phyloP scores from a whole-genome alignment of 202 grass and related monocot genomes.

The Zoysia matrella region DNA sequence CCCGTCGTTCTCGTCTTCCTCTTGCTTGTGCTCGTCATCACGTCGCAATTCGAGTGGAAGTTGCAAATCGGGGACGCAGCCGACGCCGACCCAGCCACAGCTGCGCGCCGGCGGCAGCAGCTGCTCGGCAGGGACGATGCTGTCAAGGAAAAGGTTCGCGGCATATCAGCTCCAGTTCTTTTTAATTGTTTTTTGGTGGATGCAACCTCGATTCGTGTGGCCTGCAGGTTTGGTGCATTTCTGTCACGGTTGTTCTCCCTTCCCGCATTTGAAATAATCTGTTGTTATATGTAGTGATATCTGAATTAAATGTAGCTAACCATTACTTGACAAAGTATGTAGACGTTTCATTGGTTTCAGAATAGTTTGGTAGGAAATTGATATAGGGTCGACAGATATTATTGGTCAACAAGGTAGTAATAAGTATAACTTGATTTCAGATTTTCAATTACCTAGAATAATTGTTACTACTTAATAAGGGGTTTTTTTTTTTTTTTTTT shows the following conservation, averaged over 20 bases:
- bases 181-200: constrained; percentile 3
- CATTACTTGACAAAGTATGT: not conserved
- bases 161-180: not conserved
- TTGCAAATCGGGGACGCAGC: constrained; percentile 70
- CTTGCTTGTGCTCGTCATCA: constrained; percentile 17
- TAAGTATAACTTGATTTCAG: not conserved
- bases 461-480: too few species aligned
- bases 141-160: constrained; percentile 73
- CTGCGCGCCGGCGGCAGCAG: constrained; percentile 51
- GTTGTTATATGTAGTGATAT: not conserved
- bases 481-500: too few species aligned
- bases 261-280: constrained; percentile 10
- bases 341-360: not conserved
- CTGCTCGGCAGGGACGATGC: constrained; percentile 59
- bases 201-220: not conserved
- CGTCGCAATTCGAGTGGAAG: constrained; percentile 86
- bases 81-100: constrained; percentile 43
- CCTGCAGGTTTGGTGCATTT: constrained; percentile 12
- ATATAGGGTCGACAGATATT: not conserved
- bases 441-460: not conserved
- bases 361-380: not conserved
- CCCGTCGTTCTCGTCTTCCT: constrained; percentile 73
- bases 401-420: not conserved
- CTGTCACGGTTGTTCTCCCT: not conserved
- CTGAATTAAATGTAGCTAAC: constrained; percentile 19